phyloP scores from a whole-genome alignment of 208 protist genomes.

The Trypanosoma rangeli region DNA sequence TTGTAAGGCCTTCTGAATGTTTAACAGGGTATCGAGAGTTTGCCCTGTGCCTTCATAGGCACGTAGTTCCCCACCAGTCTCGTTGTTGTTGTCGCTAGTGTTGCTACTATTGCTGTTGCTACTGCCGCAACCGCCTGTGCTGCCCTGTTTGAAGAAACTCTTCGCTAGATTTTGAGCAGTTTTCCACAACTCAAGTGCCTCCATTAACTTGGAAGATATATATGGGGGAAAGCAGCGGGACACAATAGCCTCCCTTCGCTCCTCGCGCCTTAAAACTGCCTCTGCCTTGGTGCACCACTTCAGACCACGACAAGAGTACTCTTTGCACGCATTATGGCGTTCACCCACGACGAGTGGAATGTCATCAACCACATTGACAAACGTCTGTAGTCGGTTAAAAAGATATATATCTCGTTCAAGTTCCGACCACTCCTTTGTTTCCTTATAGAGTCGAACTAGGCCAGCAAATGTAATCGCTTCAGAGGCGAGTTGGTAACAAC shows the following conservation, averaged over 20 bases:
- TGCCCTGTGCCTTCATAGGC: conserved; percentile 28
- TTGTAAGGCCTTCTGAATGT: conserved; percentile 53
- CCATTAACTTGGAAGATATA: conserved; percentile 39
- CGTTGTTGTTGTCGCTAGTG: too few relatives aligned
- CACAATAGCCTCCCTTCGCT: conserved; percentile 41
- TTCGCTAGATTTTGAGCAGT: conserved; percentile 54
- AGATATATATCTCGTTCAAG: conserved; percentile 41
- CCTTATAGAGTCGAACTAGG: conserved; percentile 41
- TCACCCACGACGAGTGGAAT: background rate
- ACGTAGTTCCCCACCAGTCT: background rate
- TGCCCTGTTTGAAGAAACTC: conserved; percentile 52
- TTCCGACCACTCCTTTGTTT: conserved; percentile 35
- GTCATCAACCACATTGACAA: conserved; percentile 28
- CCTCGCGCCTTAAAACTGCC: conserved; percentile 48
- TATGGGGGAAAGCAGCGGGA: conserved; percentile 46
- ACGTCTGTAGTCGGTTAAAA: conserved; percentile 63
- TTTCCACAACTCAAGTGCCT: conserved; percentile 56
- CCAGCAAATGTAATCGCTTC: conserved; percentile 60
- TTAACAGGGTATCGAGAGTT: conserved; percentile 61
- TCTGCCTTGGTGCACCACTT: conserved; percentile 43
- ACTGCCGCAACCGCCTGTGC: conserved; percentile 6
- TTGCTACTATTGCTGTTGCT: conserved; percentile 15
- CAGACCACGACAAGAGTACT: conserved; percentile 35
- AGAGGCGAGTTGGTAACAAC: conserved; percentile 50
- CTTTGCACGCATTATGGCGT: background rate